phyloP scores from a whole-genome alignment of 2,329 filamentous ascomycete species.

The Aspergillus aculeatinus region DNA sequence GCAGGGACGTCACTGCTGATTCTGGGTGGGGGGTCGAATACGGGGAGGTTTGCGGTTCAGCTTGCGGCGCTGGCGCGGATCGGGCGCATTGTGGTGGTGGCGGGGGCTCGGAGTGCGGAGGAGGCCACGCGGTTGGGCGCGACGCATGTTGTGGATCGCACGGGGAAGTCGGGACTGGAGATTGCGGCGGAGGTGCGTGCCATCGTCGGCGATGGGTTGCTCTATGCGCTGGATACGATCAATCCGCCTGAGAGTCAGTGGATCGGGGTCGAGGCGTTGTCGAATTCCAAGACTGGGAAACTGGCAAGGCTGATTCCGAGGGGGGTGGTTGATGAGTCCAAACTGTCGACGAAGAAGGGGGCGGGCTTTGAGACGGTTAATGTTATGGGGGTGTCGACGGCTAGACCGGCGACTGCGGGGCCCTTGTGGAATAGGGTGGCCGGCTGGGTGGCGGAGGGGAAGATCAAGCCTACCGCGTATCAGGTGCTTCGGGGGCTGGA shows the following conservation, averaged over 20 bases:
- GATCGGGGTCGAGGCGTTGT: slow-evolving; percentile 37
- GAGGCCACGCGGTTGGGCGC: slow-evolving; percentile 40
- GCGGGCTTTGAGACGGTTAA: slow-evolving; percentile 33
- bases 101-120: slow-evolving; percentile 25
- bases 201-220: slow-evolving; percentile 41
- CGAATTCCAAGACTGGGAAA: slow-evolving; percentile 35
- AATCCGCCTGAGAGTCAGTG: slow-evolving; percentile 26
- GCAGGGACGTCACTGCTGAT: slow-evolving; percentile 20
- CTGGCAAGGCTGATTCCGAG: slow-evolving; percentile 26
- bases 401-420: slow-evolving; percentile 27
- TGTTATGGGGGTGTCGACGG: slow-evolving; percentile 27
- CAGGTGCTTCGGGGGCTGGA: slow-evolving; percentile 35
- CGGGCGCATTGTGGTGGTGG: slow-evolving; percentile 41
- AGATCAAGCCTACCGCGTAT: slow-evolving; percentile 33
- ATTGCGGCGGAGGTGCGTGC: slow-evolving; percentile 33
- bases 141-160: slow-evolving; percentile 45
- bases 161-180: slow-evolving; percentile 21
- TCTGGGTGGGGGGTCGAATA: slow-evolving; percentile 27
- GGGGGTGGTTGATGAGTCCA: slow-evolving; percentile 24
- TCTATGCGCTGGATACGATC: slow-evolving; percentile 41
- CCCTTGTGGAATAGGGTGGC: slow-evolving; percentile 35
- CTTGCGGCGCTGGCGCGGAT: slow-evolving; percentile 33
- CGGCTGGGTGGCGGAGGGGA: slow-evolving; percentile 30
- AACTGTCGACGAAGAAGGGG: slow-evolving; percentile 30
- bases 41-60: slow-evolving; percentile 26